Base-by-base conservation (phyloP, 306 rosid species). In the Begonia fuchsioides region DNA sequence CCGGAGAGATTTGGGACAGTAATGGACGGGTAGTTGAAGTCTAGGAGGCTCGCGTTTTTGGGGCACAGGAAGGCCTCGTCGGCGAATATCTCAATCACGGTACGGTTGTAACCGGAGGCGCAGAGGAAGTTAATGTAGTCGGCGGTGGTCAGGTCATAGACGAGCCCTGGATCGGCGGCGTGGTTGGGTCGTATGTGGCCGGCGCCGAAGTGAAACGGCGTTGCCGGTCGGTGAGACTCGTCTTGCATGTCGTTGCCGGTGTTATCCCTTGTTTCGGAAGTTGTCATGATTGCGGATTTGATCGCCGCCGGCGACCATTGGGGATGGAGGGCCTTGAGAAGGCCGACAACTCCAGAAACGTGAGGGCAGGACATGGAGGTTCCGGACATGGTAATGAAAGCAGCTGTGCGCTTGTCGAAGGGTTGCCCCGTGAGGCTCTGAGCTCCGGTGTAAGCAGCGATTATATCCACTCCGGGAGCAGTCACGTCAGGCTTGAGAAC, bases 351-450 rank as follows among this genome's bases (percentile, higher is more conserved):
- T 17, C 96, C 88, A 13, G 86, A 48, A 6, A 86, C 88, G 47
- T 82, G 93, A 43, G 96, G 93, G 65, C 86, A 81, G 3, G 93
- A 58, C 86, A 86, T 81, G 51, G 95, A 86, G 35, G 95, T 86
- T 51, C 95, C 95, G 6, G 86, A 81, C 69, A 61, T 66, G 3
- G 68, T 59, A 44, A 57, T 51, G 47, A 57, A 86, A 10, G 85
- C 75, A 66, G 59, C 35, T 53, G 58, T 51, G 20, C 84, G 83
- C 9, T 52, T 51, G 57, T 85, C 95, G 13, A 39, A 52, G 0
- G 15, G 3, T 58, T 45, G 10, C 0, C 17, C 62, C 6, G 88
- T 65, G 0, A 83, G 86, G 57, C 83, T 69, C 9, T 11, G 38
- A 2, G 52, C 76, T 65, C 15, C 54, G 1, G 81, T 59, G 64